Evolutionary conservation across 2,329 filamentous ascomycete species (phyloP), one percentile per base, ranked within the genome.

Genomic region (Pseudogymnoascus sp.): DNA sequence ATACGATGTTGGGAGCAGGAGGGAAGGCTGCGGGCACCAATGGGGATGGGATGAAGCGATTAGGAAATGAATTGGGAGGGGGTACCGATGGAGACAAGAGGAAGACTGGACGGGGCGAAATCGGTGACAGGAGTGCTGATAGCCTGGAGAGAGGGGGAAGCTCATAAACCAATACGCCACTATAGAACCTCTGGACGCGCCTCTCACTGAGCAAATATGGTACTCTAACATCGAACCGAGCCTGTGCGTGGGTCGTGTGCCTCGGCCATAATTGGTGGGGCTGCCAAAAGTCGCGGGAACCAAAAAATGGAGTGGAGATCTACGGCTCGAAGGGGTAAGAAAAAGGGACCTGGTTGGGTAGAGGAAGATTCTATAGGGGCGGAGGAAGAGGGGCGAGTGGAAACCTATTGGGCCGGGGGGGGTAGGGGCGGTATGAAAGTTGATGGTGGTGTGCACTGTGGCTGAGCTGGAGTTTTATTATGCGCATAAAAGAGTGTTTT

Each of bases 171-270:
- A n/a, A 54, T 54, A 32, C 28, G 38, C 16, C 16, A 32, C 38
- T 16, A 20, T 18, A 39, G 9, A 12, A 4, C 2, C 20, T 16
- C 38, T 20, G 4, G 16, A 16, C 16, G 16, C 16, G 16, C 16
- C 38, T 20, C 16, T 39, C n/a, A 12, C 3, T 20, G 8, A 9
- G 16, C 38, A 43, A 9, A 43, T 54, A 54, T 54, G 47, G 43
- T 54, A 54, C 25, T 54, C 70, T 43, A 74, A 47, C 7, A 18
- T 47, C 20, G 20, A 28, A 22, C 11, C 11, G 11, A 8, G 47
- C n/a, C 25, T 32, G n/a, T 18, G 47, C 16, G 25, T 54, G 25
- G 47, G 47, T 18, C 47, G 25, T 50, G 47, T 18, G 47, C 25
- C 25, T 32, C 25, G 47, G 47, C 25, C 47, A 30, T 18, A n/a